Base-by-base conservation (phyloP, 306 rosid genomes). In the Abrus pulchellus region DNA sequence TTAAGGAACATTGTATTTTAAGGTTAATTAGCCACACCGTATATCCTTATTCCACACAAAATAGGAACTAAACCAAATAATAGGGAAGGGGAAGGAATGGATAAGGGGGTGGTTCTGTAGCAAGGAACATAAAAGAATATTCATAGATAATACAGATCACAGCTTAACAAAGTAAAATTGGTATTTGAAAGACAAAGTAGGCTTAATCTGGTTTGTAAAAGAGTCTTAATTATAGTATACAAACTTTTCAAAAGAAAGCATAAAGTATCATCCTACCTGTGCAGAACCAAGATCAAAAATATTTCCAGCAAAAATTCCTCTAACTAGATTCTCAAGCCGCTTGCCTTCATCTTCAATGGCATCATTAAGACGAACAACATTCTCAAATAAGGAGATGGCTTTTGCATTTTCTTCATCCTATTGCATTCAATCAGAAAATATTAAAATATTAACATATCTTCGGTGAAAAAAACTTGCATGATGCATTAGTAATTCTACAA, bases 211-310 rank as follows among this genome's bases (percentile, higher is more conserved):
- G 79, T 34, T 74, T 53, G 65, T 50, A 50, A 47, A 34, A 72
- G 30, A 55, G 41, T 44, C 40, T 28, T 47, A 71, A 44, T 75
- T 47, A 44, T 40, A 72, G 69, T 45, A 63, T 54, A 64, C 55
- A 12, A 72, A 57, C 48, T 33, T 38, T 38, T 70, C 6, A 70
- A 71, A 77, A 53, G 77, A 66, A 81, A 48, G 53, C 28, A 48
- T 33, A 49, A 41, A 72, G 72, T 43, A 60, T 53, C 27, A 79
- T 74, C 69, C 41, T 77, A 95, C 98, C 94, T 90, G 96, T 50
- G 97, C 96, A 38, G 97, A 91, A 83, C 99, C 99, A 54, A 95
- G 99, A 87, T 95, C 99, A 86, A 95, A 95, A 75, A 95, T 93
- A 83, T 95, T 95, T 72, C 99, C 99, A 1, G 99, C 98, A 41